These are phyloP conservation scores for Colletotrichum chlorophyti DNA, from an alignment of 2,329 filamentous ascomycete genomes.

Conservation along the genomic window DNA sequence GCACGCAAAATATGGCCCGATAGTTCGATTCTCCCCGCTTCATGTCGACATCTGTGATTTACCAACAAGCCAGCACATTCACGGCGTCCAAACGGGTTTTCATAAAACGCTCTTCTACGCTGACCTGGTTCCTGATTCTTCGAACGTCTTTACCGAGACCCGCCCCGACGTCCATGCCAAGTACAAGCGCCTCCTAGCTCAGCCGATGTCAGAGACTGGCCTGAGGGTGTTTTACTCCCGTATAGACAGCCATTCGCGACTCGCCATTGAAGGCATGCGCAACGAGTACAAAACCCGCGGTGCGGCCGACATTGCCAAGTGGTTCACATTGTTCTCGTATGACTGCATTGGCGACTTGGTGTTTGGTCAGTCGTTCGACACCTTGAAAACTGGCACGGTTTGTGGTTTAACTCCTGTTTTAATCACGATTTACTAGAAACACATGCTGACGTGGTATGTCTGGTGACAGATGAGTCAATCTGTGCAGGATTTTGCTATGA, in stretches of 20 bases:
- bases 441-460: neutral
- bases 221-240: slow-evolving; percentile 46
- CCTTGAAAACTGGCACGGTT: slow-evolving; percentile 40
- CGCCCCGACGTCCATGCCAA: slow-evolving; percentile 36
- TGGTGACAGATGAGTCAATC: slow-evolving; percentile 7
- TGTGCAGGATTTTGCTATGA: slow-evolving; percentile 20
- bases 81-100: slow-evolving; percentile 10
- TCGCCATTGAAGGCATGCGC: slow-evolving; percentile 51
- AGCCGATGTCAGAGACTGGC: slow-evolving; percentile 45
- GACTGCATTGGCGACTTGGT: slow-evolving; percentile 39
- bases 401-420: neutral
- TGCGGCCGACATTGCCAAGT: slow-evolving; percentile 56
- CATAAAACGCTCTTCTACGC: slow-evolving; percentile 20
- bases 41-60: slow-evolving; percentile 31
- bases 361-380: slow-evolving; percentile 38
- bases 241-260: slow-evolving; percentile 42
- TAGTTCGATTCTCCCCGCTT: slow-evolving; percentile 12
- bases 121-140: slow-evolving; percentile 21
- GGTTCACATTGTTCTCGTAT: slow-evolving; percentile 58
- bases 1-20: slow-evolving; percentile 22
- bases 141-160: slow-evolving; percentile 17
- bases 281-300: slow-evolving; percentile 47
- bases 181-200: slow-evolving; percentile 48
- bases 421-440: fast-evolving
- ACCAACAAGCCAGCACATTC: slow-evolving; percentile 38